Percentiles rank a stretch among this genome's conserved stretches.
Evolutionary conservation across 768 basidiomycete species (phyloP).

Genomic region (Hydnomerulius pinastri): DNA sequence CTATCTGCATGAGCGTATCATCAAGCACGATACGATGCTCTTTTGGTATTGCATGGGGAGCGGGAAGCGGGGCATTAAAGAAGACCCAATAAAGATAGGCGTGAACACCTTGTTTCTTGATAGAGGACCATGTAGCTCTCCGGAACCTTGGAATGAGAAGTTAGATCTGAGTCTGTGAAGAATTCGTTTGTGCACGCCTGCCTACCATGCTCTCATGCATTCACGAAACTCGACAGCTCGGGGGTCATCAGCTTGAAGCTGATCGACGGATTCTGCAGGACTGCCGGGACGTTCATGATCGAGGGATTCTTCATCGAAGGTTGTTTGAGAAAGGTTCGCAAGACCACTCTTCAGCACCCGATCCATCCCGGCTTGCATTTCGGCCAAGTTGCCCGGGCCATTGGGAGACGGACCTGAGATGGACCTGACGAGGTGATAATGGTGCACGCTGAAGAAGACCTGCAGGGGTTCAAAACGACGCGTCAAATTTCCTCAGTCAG

Average conservation of each 20-base stretch:
- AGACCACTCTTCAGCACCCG: constrained; percentile 71
- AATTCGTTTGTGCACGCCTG: background rate
- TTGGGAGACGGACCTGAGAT: constrained; percentile 49
- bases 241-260: constrained; percentile 63
- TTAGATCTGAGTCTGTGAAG: background rate
- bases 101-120: constrained; percentile 62
- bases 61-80: constrained; percentile 66
- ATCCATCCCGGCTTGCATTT: constrained; percentile 59
- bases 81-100: constrained; percentile 86
- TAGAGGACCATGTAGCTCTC: constrained; percentile 70
- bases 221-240: constrained; percentile 75
- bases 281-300: constrained; percentile 54
- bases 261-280: constrained; percentile 58
- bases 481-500: too few relatives aligned
- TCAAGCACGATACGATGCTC: constrained; percentile 54
- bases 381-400: constrained; percentile 47
- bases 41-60: constrained; percentile 46
- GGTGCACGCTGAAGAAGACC: constrained; percentile 72
- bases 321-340: constrained; percentile 50
- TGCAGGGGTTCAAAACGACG: too few relatives aligned
- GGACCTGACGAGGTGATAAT: constrained; percentile 49
- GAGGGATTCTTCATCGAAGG: constrained; percentile 57
- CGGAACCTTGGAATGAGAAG: constrained; percentile 54
- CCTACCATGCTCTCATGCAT: constrained; percentile 57
- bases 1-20: constrained; percentile 59